Base-by-base conservation (phyloP, 2,329 filamentous ascomycete genomes). In the Drechslerella coelobrocha region DNA sequence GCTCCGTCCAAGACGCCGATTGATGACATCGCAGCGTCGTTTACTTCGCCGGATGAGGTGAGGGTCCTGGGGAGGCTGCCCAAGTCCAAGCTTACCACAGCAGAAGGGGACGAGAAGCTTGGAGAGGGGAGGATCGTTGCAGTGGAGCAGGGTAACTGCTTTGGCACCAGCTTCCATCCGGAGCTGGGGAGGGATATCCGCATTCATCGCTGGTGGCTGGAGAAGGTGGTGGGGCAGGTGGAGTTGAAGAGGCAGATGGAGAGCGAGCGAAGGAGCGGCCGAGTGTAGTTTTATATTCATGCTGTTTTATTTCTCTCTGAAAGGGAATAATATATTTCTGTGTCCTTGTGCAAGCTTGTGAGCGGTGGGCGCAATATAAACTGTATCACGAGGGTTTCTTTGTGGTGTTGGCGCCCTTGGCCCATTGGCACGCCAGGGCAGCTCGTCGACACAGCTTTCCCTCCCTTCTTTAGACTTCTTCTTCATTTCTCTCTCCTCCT, bases 81-180 rank as follows among this genome's bases (percentile, higher is more conserved):
- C 3, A 45, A 45, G n/a, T 62, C 57, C 5, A 66, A 66, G 23
- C 34, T 72, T n/a, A 66, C 61, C 3, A 63, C 45, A 5, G 61
- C 56, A 4, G 47, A 47, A 77, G 55, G 76, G 17, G 76, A 77
- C 21, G 75, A 74, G 3, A 80, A 80, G 9, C 51, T 52, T 24
- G 73, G 68, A 17, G 82, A 84, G 45, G 84, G 82, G 1, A 85
- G 88, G 1, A 90, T 96, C 74, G 93, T 97, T 55, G 93, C 93
- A 0, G 91, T 97, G 31, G 84, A 85, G 73, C 92, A 97, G 80
- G 91, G 89, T 0, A 97, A 97, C 79, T 89, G 96, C 0, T 89
- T 97, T 75, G 94, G 92, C 2, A 97, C 90, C 2, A 97, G 92
- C 76, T 99, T 97, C 77, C 94, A 97, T 76, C 94, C 94, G 0